These are phyloP conservation scores for Begonia loranthoides DNA, from an alignment of 306 rosid genomes.

Conservation along the genomic window DNA sequence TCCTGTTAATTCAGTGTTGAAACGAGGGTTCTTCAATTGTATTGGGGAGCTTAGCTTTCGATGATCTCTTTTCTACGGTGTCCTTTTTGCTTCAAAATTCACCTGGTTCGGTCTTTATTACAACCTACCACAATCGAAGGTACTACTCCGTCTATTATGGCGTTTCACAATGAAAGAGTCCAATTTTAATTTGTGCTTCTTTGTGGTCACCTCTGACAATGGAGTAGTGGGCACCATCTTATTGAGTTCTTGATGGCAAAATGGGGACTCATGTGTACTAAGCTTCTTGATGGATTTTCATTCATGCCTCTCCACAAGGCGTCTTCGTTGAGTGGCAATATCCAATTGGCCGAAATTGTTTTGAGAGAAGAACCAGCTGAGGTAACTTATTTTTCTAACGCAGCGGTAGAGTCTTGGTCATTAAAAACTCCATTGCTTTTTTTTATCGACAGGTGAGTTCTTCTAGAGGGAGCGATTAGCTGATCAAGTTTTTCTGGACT, in stretches of 20 bases:
- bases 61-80: conserved; percentile 76
- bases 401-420: neutral
- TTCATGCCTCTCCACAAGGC: conserved; percentile 62
- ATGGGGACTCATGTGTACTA: conserved; percentile 77
- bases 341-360: conserved; percentile 76
- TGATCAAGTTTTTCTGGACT: no score
- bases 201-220: conserved; percentile 2
- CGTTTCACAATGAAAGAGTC: no score
- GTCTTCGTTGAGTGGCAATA: conserved; percentile 59
- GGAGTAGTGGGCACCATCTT: conserved; percentile 66
- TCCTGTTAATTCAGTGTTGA: neutral
- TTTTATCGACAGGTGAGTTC: neutral
- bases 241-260: conserved; percentile 63
- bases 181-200: no score
- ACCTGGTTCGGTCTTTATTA: conserved; percentile 55
- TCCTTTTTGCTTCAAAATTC: conserved; percentile 54
- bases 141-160: conserved; percentile 12
- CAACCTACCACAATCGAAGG: conserved; percentile 81
- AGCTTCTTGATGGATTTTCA: conserved; percentile 82
- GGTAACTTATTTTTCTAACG: conserved; percentile 14
- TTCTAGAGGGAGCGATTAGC: neutral
- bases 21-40: conserved; percentile 14
- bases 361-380: conserved; percentile 25
- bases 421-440: neutral
- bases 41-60: conserved; percentile 37